Base-by-base conservation (phyloP, 2,329 filamentous ascomycete genomes). In the Talaromyces verruculosus region DNA sequence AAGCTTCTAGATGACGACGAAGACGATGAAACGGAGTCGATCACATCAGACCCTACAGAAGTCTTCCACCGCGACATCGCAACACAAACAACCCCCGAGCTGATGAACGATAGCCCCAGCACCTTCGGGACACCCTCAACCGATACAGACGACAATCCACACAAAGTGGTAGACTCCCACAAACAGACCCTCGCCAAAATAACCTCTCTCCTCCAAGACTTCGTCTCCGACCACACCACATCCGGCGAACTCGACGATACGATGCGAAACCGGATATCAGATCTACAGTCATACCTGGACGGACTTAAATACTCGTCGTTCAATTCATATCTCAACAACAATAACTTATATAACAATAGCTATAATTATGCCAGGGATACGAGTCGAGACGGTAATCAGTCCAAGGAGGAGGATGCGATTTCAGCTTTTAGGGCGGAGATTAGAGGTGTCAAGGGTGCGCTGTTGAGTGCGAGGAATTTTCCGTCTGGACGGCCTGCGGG, bases 41-140 rank as follows among this genome's bases (percentile, higher is more conserved):
- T 80, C 17, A 80, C 79, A 64, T 87, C 84, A 13, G 87, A 89
- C 69, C 85, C 86, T 2, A 87, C 86, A 1, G 86, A 88, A 72
- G 83, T 89, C 47, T 89, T 86, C 74, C 85, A 88, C 73, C 82
- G 87, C 37, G 87, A 89, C 70, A 83, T 85, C 67, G 87, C 85
- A 61, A 88, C 86, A 0, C 87, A 89, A 71, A 89, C 87, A 2
- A 83, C 82, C 2, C 84, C 84, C 30, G 74, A 74, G 64, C 4
- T 67, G 65, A 5, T 68, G 68, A 13, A 67, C 70, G 25, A 67
- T 69, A 15, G 75, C 76, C 1, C 67, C 73, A 10, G 64, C 73
- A 30, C 30, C 15, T 30, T 33, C 8, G 15, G 28, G 8, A 33
- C 47, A n/a, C 0, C 22, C 13, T 25, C 37, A 10, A 37, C 47